Evolutionary conservation across 331 rosid species (phyloP), one percentile per base, ranked within the genome.

Genomic region (Quercus lobata): DNA sequence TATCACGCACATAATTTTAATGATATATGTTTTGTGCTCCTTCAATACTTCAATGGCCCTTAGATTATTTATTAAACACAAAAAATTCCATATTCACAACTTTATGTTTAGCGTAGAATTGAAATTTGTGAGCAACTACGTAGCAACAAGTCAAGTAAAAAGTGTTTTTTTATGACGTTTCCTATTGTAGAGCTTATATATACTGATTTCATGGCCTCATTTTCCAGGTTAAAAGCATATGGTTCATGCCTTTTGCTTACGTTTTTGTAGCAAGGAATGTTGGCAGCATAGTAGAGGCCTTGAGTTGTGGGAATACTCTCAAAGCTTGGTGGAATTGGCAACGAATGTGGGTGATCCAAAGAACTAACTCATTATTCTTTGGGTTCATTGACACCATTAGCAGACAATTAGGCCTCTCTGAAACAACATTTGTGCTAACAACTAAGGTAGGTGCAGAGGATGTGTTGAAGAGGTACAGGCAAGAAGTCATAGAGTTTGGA

Each of bases 261-360:
- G 91, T 88, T 14, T 88, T 88, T 78, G 61, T 90, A 16, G 87
- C 90, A 30, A 85, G 65, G 11, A 76, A 75, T 19, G 54, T 69
- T 35, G 87, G 73, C 82, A 88, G 93, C 82, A 69, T 90, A 57
- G 75, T 24, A 29, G 97, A 93, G 85, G 73, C 76, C 60, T 30
- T 87, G 71, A 69, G 37, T 10, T 86, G 90, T 75, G 89, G 90
- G 2, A n/a, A 46, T 54, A 82, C 89, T 9, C 54, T 66, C 46
- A 81, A 88, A 79, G 89, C 83, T 58, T 91, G 97, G 98, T 93
- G 92, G 96, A 88, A 91, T 87, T 49, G 72, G 10, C 94, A 90
- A 70, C 81, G 93, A 79, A 91, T 90, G 76, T 82, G 81, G 79
- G 16, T 90, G 56, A 69, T 89, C 53, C 74, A 83, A 58, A 84